Evolutionary conservation across 2,329 filamentous ascomycete species (phyloP), one percentile per base, ranked within the genome.

Genomic region (Leptodontidium sp.): DNA sequence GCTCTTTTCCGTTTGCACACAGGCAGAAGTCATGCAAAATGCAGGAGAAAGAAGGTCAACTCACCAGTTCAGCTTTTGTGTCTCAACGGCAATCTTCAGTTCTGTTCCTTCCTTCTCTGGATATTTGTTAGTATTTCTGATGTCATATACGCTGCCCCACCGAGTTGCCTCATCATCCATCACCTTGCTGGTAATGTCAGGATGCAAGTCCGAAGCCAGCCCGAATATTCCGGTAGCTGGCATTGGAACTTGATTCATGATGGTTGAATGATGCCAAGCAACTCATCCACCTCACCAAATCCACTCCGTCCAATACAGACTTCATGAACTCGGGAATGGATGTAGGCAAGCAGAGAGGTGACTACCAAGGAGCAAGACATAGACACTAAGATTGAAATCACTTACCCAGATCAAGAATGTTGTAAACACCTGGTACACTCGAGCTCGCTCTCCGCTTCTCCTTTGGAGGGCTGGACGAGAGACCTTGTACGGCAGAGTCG

Each of bases 401-500:
- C 90, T 81, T 86, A 97, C 94, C 91, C 73, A 97, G 87, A 75
- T 97, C 94, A 75, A 90, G 89, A 82, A 97, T 91, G 82, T 94
- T 97, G 82, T 86, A 89, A 68, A 95, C 89, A 75, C 91, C 93
- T 70, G 90, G 86, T 57, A 87, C 87, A 77, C 86, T 88, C 66
- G 93, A 95, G 80, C 93, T 94, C 71, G 85, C 84, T 82, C 93
- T 88, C 76, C 90, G 87, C 73, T 82, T 82, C 73, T 93, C 90
- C 79, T 90, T 87, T 68, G 87, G 84, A 43, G 91, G 87, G 68
- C 90, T 90, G 77, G 87, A 86, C 74, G 88, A 87, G 77, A 94
- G 82, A 81, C 93, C 93, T 79, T 93, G 90, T 79, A 97, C 89
- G 84, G 93, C 93, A 70, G 94, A 97, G 83, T 98, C 94, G 84